Base-by-base conservation (phyloP, 257 asterid genomes). In the Perilla frutescens region DNA sequence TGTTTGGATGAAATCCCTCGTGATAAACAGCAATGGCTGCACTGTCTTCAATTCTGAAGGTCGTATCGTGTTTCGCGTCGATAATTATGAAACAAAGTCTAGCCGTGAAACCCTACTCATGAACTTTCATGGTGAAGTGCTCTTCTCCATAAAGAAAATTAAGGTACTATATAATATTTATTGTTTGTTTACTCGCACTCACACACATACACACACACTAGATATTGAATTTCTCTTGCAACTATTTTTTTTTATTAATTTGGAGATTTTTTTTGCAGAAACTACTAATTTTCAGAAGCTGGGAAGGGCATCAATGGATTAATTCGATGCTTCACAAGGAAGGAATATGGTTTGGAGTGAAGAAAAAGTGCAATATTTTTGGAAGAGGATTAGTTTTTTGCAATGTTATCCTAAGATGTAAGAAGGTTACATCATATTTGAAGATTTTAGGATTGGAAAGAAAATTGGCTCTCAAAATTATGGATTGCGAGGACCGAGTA, bases 1-100 rank as follows among this genome's bases (percentile, higher is more conserved):
- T 0, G 47, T 90, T 59, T 88, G 90, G 96, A 82, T 88, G 96
- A 90, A 87, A 69, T 90, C 96, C 6, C 88, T 90, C 3, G 85
- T 90, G 45, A 73, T 81, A 69, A 81, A 85, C 15, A 82, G 93
- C 72, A 81, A 87, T 72, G 96, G 96, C 0, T 90, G 91, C 79
- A 77, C 91, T 0, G 91, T 87, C 61, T 90, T 62, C 64, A 81
- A 82, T 47, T 80, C 90, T 1, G 56, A 81, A 9, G 91, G 97
- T 2, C 45, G 72, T 1, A 75, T 88, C 43, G 78, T 83, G 4
- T 85, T 84, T 71, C 85, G 97, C 1, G 86, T 88, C 7, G 96
- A 90, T 62, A 90, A 88, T 53, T 90, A 90, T 54, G 82, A 77
- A 60, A 51, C 68, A 37, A 87, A 78, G 57, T 58, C 68, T 20